Conservation (phyloP, 345 rosid genomes). For the Syzygium jambos region DNA sequence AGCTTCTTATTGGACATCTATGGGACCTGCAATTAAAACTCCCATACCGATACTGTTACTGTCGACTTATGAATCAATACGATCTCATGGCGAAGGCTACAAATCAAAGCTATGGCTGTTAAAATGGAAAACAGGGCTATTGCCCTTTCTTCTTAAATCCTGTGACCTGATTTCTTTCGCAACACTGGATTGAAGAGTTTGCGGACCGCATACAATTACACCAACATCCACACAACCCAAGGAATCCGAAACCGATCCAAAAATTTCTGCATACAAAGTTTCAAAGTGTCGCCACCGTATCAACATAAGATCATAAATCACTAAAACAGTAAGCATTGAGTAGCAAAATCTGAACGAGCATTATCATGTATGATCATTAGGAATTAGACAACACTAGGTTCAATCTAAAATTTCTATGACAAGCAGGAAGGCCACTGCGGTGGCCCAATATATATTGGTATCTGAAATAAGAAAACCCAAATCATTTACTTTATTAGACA, state of each 20-base stretch:
- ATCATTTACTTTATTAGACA: neutral
- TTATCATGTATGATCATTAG: neutral
- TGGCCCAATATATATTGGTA: neutral
- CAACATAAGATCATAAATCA: neutral
- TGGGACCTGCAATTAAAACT: neutral
- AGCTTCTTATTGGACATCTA: neutral
- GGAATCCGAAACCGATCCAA: constrained; percentile 4
- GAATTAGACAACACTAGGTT: neutral
- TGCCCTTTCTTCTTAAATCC: constrained; percentile 10
- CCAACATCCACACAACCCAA: constrained; percentile 34
- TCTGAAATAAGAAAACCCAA: neutral
- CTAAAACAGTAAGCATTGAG: neutral
- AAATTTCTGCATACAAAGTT: constrained; percentile 15
- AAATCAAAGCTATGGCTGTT: constrained; percentile 35
- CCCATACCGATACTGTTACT: neutral
- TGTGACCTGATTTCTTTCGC: constrained; percentile 29
- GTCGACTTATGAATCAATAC: neutral
- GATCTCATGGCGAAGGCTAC: constrained; percentile 1
- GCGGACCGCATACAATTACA: constrained; percentile 31
- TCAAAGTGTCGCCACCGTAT: neutral
- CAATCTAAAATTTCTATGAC: neutral
- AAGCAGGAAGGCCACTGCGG: neutral
- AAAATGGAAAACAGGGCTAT: constrained; percentile 27
- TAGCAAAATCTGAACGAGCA: neutral
- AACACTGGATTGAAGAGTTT: constrained; percentile 23